phyloP scores from a whole-genome alignment of 148 eudicot species.

The Spergularia bocconei region DNA sequence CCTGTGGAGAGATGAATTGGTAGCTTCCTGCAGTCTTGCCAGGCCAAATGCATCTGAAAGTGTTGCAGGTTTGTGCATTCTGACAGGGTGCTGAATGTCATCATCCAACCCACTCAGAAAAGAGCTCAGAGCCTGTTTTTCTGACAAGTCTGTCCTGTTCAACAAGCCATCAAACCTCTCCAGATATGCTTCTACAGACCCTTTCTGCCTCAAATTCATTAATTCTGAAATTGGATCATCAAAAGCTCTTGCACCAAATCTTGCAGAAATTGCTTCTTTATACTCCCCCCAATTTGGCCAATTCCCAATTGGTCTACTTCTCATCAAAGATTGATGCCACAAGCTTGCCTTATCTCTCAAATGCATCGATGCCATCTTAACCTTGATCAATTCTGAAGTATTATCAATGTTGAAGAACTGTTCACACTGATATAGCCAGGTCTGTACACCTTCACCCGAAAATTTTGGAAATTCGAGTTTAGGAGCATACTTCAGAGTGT shows the following conservation, averaged over 20 bases:
- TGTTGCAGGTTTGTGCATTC: background rate
- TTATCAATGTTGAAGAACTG: background rate
- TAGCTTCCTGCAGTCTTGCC: background rate
- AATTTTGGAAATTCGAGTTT: slow-evolving; percentile 10
- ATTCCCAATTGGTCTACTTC: background rate
- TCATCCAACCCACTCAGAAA: background rate
- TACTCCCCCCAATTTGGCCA: slow-evolving; percentile 1
- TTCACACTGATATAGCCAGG: slow-evolving; percentile 4
- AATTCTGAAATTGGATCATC: background rate
- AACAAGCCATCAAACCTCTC: background rate
- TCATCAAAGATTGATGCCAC: slow-evolving; percentile 12
- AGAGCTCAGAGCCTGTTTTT: background rate
- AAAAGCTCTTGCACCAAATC: background rate
- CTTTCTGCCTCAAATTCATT: background rate
- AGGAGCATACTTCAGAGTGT: background rate
- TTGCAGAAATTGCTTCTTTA: background rate
- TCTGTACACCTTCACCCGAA: background rate
- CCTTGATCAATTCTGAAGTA: background rate
- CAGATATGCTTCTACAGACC: background rate
- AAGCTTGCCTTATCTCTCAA: background rate
- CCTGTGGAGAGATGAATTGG: background rate
- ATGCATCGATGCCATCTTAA: background rate
- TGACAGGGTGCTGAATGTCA: background rate
- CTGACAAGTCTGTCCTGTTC: background rate
- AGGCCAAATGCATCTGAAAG: background rate